Base-by-base conservation (phyloP, 1,284 basidiomycete species). In the Schizophyllum commune region DNA sequence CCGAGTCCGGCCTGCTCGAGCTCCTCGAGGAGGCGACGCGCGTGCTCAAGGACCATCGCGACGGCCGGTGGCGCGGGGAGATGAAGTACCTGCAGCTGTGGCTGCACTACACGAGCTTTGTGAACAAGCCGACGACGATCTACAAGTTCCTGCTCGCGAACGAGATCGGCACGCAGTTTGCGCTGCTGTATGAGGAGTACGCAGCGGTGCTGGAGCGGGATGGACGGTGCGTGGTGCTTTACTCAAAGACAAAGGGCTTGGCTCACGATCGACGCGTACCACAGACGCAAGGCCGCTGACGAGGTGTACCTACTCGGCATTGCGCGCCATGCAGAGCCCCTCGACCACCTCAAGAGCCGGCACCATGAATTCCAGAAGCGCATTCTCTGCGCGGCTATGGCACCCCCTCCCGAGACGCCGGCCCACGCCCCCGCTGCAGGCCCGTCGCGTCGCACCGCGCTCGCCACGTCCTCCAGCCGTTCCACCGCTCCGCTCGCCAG, bases 261-360 rank as follows among this genome's bases (percentile, higher is more conserved):
- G 53, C 27, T 55, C 5, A 21, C 27, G 9, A 55, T 55, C 17
- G 17, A 7, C 51, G 20, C 20, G 15, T 17, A 21, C 19, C 60
- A 17, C 68, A 96, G 93, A 65, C 88, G 88, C 64, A 83, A 83
- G 65, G 89, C 94, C 66, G 93, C 96, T 15, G 96, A 98, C 69
- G 86, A 89, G 57, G 86, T 88, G 19, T 98, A 95, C 73, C 75
- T 83, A 32, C 81, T 99, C 8, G 96, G 96, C 6, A 92, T 98
- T 62, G 86, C 88, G 9, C 80, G 94, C 58, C 82, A 83, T 62
- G 92, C 89, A 0, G 75, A 82, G 17, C 92, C 92, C 1, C 74
- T 92, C 21, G 90, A 92, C 57, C 86, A 88, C 55, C 79, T 96
- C 32, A 84, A 89, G 73, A 81, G 77, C 60, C 80, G 90, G 62